Evolutionary conservation across 495 filamentous ascomycete genomes (phyloP).

Genomic region (Penicillium crystallinum): DNA sequence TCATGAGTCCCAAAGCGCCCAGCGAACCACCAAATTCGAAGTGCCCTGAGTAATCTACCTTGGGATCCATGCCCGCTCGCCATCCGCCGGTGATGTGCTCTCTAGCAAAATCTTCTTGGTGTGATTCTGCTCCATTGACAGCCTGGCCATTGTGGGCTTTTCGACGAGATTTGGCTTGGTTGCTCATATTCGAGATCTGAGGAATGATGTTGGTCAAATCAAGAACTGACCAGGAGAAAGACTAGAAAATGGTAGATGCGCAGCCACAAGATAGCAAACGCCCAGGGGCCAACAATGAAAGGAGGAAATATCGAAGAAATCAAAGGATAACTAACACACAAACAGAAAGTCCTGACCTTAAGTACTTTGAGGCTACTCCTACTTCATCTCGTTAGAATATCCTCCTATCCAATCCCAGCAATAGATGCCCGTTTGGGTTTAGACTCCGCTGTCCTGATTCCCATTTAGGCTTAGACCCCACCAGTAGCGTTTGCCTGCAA

Average conservation of each 20-base stretch:
- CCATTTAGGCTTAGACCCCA: background rate
- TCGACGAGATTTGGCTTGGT: background rate
- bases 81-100: slow-evolving; percentile 20
- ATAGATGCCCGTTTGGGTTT: background rate
- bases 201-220: background rate
- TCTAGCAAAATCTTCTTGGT: slow-evolving; percentile 1
- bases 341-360: background rate
- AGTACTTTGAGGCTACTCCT: too few species aligned
- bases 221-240: background rate
- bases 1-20: slow-evolving; percentile 70
- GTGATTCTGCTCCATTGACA: background rate
- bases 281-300: background rate
- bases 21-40: slow-evolving; percentile 81
- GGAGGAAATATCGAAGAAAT: background rate
- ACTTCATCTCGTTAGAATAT: too few species aligned
- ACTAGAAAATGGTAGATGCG: background rate
- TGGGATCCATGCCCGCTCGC: slow-evolving; percentile 22
- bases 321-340: too few species aligned
- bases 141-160: background rate
- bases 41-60: slow-evolving; percentile 24
- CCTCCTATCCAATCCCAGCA: too few species aligned
- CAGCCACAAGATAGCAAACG: background rate
- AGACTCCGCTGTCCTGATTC: background rate
- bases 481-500: background rate
- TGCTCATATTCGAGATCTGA: background rate